Conservation (phyloP, 2,329 filamentous ascomycete species). For the Colletotrichum somersetense region DNA sequence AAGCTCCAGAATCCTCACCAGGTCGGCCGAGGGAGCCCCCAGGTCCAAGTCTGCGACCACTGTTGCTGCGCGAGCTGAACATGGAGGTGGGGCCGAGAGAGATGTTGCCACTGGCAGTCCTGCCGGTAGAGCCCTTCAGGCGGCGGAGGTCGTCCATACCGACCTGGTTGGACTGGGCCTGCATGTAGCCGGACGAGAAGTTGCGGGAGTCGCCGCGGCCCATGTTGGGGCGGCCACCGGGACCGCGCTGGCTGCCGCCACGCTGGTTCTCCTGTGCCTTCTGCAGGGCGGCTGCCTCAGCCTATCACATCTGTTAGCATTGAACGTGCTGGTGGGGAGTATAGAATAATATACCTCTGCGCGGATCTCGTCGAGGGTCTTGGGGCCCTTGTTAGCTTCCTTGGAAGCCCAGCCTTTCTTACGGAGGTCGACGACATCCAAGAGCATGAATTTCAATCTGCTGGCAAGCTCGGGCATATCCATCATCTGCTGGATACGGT, state of each 20-base stretch:
- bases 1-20: constrained; percentile 87
- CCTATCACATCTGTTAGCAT: constrained; percentile 54
- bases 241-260: constrained; percentile 71
- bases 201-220: constrained; percentile 90
- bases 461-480: constrained; percentile 85
- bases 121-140: constrained; percentile 74
- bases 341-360: constrained; percentile 70
- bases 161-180: constrained; percentile 85
- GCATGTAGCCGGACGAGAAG: constrained; percentile 79
- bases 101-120: constrained; percentile 72
- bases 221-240: constrained; percentile 76
- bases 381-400: constrained; percentile 92
- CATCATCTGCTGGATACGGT: constrained; percentile 85
- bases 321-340: not conserved
- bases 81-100: constrained; percentile 86
- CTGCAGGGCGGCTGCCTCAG: constrained; percentile 81
- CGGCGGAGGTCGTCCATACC: constrained; percentile 92
- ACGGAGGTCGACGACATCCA: constrained; percentile 92
- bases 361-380: constrained; percentile 94
- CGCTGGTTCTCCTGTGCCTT: constrained; percentile 81
- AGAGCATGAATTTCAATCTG: constrained; percentile 94
- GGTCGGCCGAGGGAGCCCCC: constrained; percentile 78
- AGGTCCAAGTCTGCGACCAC: constrained; percentile 83
- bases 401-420: constrained; percentile 84
- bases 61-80: constrained; percentile 91